Base-by-base conservation (phyloP, 257 asterid species). In the Voacanga thouarsii region DNA sequence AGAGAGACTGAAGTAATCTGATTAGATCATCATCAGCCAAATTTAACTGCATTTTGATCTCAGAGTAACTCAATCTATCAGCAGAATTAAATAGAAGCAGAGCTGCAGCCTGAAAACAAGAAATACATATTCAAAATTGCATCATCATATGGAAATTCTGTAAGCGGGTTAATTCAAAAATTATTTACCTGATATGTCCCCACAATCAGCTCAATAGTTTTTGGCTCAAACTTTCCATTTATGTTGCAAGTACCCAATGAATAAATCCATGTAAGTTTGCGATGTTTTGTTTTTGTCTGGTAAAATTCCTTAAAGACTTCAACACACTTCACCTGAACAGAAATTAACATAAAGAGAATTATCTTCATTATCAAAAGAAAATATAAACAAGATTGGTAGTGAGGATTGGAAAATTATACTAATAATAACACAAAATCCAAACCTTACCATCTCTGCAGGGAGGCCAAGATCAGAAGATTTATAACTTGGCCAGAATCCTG, bases 401-500 rank as follows among this genome's bases (percentile, higher is more conserved):
- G 61, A 80, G 12, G 63, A 74, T 50, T 65, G 59, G 37, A 71
- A 56, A 33, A 5, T 60, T 39, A 23, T 39, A 71, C 39, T 47
- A 66, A n/a, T 23, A 53, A 57, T 26, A 51, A 56, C 6, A 12
- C 12, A 51, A 1, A 41, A 24, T 15, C 2, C 37, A 26, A 60
- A 75, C 14, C 73, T 16, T 72, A 87, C 91, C 92, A 90, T 89
- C 68, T 90, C 96, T 10, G 79, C 82, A 2, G 96, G 90, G 64
- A 89, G 96, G 68, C 83, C 80, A 51, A 87, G 82, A 77, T 87
- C 91, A 23, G 89, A 86, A 26, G 91, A 83, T 81, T 88, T 88
- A 73, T 84, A 90, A 61, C 81, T 85, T 33, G 95, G 95, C 95
- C 95, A 90, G 79, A 87, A 87, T 51, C 91, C 92, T 24, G 92